Conservation (phyloP, 345 rosid species). For the Psidium guajava region DNA sequence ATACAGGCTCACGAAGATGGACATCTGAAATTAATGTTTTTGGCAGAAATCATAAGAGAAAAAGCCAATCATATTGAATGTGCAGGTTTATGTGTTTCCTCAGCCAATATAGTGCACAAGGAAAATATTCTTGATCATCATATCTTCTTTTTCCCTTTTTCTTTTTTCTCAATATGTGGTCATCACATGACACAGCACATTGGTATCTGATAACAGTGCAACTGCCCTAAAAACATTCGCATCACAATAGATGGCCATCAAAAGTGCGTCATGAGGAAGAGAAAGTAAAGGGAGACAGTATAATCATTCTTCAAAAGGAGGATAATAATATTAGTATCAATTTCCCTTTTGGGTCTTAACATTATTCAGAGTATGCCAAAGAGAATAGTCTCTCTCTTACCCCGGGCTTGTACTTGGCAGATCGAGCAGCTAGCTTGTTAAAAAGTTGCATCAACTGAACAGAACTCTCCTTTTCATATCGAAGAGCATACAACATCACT, state of each 20-base stretch:
- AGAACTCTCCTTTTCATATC: constrained; percentile 95
- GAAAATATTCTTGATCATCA: background rate
- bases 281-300: background rate
- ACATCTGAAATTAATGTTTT: background rate
- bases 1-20: background rate
- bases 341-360: background rate
- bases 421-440: constrained; percentile 79
- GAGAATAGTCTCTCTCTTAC: constrained; percentile 25
- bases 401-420: constrained; percentile 94
- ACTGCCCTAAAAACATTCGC: background rate
- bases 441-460: constrained; percentile 97
- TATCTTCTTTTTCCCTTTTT: background rate
- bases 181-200: background rate
- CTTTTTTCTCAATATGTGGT: background rate
- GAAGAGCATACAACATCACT: constrained; percentile 90
- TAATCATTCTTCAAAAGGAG: background rate
- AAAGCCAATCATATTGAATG: background rate
- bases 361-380: background rate
- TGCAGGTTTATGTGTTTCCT: background rate
- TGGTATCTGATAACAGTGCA: background rate
- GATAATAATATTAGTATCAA: background rate
- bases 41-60: background rate
- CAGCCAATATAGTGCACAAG: background rate
- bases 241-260: background rate
- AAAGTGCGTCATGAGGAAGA: background rate